Conservation (phyloP, 2,329 filamentous ascomycete genomes). For the Hypoxylon rubiginosum region DNA sequence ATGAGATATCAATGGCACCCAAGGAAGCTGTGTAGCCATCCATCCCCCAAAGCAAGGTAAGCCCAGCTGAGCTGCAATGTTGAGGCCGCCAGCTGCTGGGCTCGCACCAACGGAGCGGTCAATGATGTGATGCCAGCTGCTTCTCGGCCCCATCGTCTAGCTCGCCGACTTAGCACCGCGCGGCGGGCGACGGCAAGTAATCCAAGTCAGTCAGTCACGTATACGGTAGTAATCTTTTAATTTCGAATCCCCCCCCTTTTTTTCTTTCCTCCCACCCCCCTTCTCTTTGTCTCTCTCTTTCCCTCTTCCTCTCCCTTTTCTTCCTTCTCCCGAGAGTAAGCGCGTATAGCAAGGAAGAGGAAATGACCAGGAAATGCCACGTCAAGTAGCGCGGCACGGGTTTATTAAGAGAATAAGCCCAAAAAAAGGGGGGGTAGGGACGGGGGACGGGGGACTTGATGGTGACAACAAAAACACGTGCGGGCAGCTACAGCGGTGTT, state of each 20-base stretch:
- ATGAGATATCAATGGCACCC: constrained; percentile 27
- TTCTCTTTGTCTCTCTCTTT: background rate
- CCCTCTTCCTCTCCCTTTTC: background rate
- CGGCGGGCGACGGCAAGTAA: constrained; percentile 11
- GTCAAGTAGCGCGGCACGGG: constrained; percentile 38
- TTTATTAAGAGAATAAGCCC: constrained; percentile 24
- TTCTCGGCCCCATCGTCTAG: background rate
- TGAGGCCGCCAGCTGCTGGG: constrained; percentile 26
- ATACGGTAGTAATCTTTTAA: constrained; percentile 4
- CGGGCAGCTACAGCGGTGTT: constrained; percentile 35
- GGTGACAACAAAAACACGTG: constrained; percentile 34
- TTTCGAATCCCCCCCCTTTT: background rate
- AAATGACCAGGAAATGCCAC: constrained; percentile 39
- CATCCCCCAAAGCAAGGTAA: constrained; percentile 31
- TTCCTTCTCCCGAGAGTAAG: constrained; percentile 35
- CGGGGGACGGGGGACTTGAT: background rate
- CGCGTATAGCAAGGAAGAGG: constrained; percentile 18
- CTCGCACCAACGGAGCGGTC: constrained; percentile 12
- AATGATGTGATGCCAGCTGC: constrained; percentile 19
- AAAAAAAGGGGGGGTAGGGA: constrained; percentile 14
- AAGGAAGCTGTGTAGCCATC: constrained; percentile 26
- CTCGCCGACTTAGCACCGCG: constrained; percentile 11
- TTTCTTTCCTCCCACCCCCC: background rate
- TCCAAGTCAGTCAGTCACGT: constrained; percentile 2
- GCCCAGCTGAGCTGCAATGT: constrained; percentile 32